Base-by-base conservation (phyloP, 768 basidiomycete genomes). In the Leccinum broughii region DNA sequence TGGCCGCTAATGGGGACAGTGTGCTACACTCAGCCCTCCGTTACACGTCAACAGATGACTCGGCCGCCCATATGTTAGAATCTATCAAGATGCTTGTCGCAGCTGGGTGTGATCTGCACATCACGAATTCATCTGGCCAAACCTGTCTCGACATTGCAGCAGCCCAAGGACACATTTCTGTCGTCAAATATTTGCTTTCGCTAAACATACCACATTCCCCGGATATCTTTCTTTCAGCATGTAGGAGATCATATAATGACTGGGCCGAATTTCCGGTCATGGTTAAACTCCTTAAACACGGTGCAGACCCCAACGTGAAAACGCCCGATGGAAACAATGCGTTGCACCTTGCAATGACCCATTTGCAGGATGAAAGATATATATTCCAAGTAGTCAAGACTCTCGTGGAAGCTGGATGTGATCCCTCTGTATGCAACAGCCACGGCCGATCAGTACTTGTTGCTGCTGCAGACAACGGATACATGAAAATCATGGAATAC, bases 181-280 rank as follows among this genome's bases (percentile, higher is more conserved):
- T 49, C 6, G 22, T 49, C 48, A 26, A 8, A 15, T 49, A 15
- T 49, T 10, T 49, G 13, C 48, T 49, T 8, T 49, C 48, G 7
- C 3, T 26, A 1, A 15, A 49, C 14, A 24, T 1, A 13, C 48
- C 24, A 15, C 24, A 15, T 24, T 20, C 48, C 7, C 24, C 22
- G 6, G 22, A n/a, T 2, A 49, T 26, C 14, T 48, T 48, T 13
- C 6, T 48, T 24, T 49, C 48, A 14, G 11, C 44, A 11, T 20
- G n/a, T 20, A 4, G 4, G 17, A 0, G 41, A 28, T 1, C 1
- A 35, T 11, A 4, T 20, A 1, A 14, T 3, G 3, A 41, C 17
- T 0, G 0, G 0, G n/a, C 41, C n/a, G 0, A 3, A 10, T 4
- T 20, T 11, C 10, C 3, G 10, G 10, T 5, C 5, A 49, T 26